Percentiles rank a stretch among this genome's conserved stretches.
These are phyloP conservation scores for Saccharomyces kudriavzevii DNA, from an alignment of 805 yeast genomes.

Conservation along the genomic window DNA sequence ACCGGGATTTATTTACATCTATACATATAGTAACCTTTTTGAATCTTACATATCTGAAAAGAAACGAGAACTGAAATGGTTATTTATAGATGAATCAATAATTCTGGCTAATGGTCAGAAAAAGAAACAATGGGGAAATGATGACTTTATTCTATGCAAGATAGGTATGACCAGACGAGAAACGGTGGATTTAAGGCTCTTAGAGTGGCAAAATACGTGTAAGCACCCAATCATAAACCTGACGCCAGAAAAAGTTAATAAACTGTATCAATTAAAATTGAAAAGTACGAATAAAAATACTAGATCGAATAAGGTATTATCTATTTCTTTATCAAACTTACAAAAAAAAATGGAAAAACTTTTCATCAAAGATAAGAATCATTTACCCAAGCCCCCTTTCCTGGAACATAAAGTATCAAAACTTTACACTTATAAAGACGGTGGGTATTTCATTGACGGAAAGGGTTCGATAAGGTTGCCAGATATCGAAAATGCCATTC, in stretches of 20 bases:
- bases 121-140: slow-evolving; percentile 12
- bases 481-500: slow-evolving; percentile 19
- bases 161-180: slow-evolving; percentile 27
- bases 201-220: slow-evolving; percentile 25
- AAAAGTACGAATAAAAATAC: not conserved
- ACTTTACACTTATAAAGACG: slow-evolving; percentile 12
- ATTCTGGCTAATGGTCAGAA: slow-evolving; percentile 2
- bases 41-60: slow-evolving; percentile 8
- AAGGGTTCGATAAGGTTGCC: slow-evolving; percentile 10
- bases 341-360: not conserved
- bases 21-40: slow-evolving; percentile 19
- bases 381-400: not conserved
- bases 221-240: slow-evolving; percentile 21
- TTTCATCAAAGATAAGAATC: not conserved
- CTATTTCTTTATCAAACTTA: not conserved
- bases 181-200: slow-evolving; percentile 18
- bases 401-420: not conserved
- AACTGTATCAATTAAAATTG: not conserved
- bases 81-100: slow-evolving; percentile 18
- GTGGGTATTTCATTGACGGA: slow-evolving; percentile 20
- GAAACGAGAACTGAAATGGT: slow-evolving; percentile 9
- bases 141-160: slow-evolving; percentile 20
- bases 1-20: slow-evolving; percentile 24
- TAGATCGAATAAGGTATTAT: not conserved
- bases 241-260: slow-evolving; percentile 18